phyloP scores from a whole-genome alignment of 225 moss, liverwort and hornwort genomes.

The Neckera pumila region DNA sequence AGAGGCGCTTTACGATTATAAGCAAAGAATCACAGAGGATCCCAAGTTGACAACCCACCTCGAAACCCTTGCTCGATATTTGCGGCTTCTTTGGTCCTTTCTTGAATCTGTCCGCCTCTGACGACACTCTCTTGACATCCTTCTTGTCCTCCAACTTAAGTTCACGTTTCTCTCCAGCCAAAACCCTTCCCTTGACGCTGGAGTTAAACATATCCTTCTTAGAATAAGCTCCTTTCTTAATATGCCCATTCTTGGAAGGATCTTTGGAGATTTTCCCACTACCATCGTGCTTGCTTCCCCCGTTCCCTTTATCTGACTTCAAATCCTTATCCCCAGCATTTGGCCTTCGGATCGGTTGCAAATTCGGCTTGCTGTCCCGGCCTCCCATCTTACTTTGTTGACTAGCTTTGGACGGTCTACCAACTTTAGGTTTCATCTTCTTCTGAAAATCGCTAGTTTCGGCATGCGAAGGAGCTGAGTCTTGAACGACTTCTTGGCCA shows the following conservation, averaged over 20 bases:
- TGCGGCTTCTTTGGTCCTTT: constrained; percentile 15
- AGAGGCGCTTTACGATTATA: background rate
- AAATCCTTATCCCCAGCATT: constrained; percentile 9
- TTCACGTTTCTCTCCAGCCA: constrained; percentile 15
- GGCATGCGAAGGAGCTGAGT: background rate
- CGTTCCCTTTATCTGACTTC: constrained; percentile 6
- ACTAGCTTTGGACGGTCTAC: constrained; percentile 36
- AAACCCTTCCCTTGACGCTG: constrained; percentile 4
- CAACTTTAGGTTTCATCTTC: constrained; percentile 27
- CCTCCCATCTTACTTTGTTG: constrained; percentile 11
- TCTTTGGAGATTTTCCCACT: constrained; percentile 9
- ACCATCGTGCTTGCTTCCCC: constrained; percentile 3
- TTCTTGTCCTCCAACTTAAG: constrained; percentile 17
- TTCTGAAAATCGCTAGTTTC: constrained; percentile 7
- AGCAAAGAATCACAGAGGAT: background rate
- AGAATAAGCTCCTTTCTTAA: background rate
- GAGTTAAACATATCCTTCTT: constrained; percentile 11
- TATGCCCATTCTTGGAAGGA: constrained; percentile 16
- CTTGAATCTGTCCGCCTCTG: constrained; percentile 18
- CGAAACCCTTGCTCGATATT: constrained; percentile 15
- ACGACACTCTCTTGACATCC: background rate
- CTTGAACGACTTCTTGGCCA: constrained; percentile 3
- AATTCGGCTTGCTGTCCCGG: constrained; percentile 16
- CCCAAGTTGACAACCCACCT: constrained; percentile 14
- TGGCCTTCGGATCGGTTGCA: background rate